These are phyloP conservation scores for Daldinia bambusicola DNA, from an alignment of 495 filamentous ascomycete genomes.

Conservation along the genomic window DNA sequence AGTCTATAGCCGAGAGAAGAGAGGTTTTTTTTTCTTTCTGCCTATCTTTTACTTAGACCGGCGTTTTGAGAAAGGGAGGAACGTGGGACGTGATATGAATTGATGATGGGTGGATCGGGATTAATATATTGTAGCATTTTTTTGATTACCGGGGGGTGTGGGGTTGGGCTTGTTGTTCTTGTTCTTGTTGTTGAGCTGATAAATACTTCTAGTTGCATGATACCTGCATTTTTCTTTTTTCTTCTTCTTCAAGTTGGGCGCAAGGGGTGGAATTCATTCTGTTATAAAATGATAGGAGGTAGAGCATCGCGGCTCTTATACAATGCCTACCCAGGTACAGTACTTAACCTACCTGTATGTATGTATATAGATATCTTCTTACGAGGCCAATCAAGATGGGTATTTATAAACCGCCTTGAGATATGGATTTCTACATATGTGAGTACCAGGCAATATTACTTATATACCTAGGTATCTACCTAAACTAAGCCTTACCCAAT, in stretches of 20 bases:
- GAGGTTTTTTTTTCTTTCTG: no score
- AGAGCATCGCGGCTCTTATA: not conserved
- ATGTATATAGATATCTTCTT: slow-evolving; percentile 1
- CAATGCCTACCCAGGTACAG: no score
- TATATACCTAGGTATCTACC: no score
- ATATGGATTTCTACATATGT: no score
- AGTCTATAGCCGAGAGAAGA: slow-evolving; percentile 24
- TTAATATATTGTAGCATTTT: slow-evolving; percentile 6
- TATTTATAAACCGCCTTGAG: not conserved
- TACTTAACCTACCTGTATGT: not conserved
- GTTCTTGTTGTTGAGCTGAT: not conserved
- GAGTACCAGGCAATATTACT: no score
- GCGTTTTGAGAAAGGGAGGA: not conserved
- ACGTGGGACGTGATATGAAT: not conserved
- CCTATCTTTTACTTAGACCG: not conserved
- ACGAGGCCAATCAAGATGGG: not conserved
- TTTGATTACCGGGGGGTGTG: slow-evolving; percentile 6
- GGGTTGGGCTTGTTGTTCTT: no score
- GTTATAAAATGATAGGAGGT: not conserved
- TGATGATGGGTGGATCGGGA: not conserved
- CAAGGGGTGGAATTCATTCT: not conserved
- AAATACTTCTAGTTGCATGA: slow-evolving; percentile 5
- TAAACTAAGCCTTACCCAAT: no score
- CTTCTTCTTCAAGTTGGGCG: not conserved
- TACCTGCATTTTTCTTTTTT: not conserved